phyloP scores from a whole-genome alignment of 2,329 filamentous ascomycete species.

The Diplocarpon mali region DNA sequence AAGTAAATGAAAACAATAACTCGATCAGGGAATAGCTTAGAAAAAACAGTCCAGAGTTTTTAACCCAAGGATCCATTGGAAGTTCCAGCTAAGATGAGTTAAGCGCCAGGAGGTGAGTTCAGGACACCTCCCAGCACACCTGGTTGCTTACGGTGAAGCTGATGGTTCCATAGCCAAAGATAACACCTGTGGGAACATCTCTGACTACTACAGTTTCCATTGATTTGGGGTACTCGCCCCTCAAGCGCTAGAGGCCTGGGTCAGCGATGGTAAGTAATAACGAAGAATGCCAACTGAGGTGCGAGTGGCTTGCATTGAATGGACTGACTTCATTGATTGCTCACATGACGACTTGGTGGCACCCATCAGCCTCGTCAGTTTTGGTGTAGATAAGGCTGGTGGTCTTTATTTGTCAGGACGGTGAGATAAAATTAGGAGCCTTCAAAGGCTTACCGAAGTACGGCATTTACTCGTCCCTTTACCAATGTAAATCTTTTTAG shows the following conservation, averaged over 20 bases:
- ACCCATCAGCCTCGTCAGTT: no score
- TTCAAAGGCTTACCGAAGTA: no score
- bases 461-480: no score
- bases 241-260: constrained; percentile 5
- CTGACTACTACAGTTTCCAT: constrained; percentile 42
- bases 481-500: no score
- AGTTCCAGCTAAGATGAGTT: constrained; percentile 49
- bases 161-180: constrained; percentile 27
- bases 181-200: constrained; percentile 32
- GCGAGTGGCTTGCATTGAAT: constrained; percentile 27
- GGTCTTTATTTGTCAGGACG: no score
- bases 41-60: no score
- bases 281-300: constrained; percentile 34
- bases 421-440: no score
- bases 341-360: constrained; percentile 18
- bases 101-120: constrained; percentile 42
- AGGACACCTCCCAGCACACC: constrained; percentile 42
- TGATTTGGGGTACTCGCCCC: constrained; percentile 24
- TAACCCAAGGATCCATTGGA: constrained; percentile 25
- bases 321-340: constrained; percentile 26
- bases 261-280: constrained; percentile 27
- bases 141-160: constrained; percentile 38
- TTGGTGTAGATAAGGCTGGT: no score
- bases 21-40: no score
- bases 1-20: no score